A percentile compares a stretch with the other conserved stretches of the same genome.
phyloP scores from a whole-genome alignment of 2,329 filamentous ascomycete species.

The Microcyclospora pomicola region DNA sequence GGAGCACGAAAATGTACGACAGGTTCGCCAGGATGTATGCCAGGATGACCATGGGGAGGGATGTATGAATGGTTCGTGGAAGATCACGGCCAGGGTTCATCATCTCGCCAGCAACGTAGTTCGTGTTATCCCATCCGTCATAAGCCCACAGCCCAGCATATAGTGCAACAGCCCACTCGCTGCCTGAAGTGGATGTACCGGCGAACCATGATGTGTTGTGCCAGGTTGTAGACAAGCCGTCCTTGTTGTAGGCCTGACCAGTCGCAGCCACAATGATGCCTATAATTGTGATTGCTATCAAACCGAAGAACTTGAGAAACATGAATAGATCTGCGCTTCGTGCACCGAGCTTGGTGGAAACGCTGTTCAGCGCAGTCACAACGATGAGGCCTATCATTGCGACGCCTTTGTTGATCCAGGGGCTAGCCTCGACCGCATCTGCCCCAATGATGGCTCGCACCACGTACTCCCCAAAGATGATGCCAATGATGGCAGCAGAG shows the following conservation, averaged over 20 bases:
- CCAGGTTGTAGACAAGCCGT: conserved; percentile 54
- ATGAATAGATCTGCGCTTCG: conserved; percentile 84
- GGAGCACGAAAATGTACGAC: conserved; percentile 87
- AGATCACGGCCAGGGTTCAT: conserved; percentile 80
- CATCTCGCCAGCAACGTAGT: conserved; percentile 96
- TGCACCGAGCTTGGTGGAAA: conserved; percentile 80
- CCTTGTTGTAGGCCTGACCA: conserved; percentile 62
- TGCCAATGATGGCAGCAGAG: conserved; percentile 82
- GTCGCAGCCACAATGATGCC: conserved; percentile 83
- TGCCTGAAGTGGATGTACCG: conserved; percentile 64
- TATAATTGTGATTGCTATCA: conserved; percentile 73
- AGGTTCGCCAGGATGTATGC: conserved; percentile 85
- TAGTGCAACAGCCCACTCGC: conserved; percentile 81
- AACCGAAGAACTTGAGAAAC: conserved; percentile 88
- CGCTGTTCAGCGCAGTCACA: conserved; percentile 76
- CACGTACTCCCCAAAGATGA: conserved; percentile 97
- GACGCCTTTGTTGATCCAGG: conserved; percentile 83
- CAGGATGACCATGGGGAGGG: conserved; percentile 84
- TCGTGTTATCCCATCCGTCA: conserved; percentile 98
- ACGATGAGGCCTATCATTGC: conserved; percentile 60
- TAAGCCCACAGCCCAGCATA: conserved; percentile 97
- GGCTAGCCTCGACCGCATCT: conserved; percentile 66
- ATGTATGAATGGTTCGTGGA: conserved; percentile 87
- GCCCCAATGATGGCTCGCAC: conserved; percentile 74
- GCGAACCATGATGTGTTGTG: conserved; percentile 75